These are phyloP conservation scores for Hypoxylon sp. DNA, from an alignment of 2,329 filamentous ascomycete genomes.

Conservation along the genomic window DNA sequence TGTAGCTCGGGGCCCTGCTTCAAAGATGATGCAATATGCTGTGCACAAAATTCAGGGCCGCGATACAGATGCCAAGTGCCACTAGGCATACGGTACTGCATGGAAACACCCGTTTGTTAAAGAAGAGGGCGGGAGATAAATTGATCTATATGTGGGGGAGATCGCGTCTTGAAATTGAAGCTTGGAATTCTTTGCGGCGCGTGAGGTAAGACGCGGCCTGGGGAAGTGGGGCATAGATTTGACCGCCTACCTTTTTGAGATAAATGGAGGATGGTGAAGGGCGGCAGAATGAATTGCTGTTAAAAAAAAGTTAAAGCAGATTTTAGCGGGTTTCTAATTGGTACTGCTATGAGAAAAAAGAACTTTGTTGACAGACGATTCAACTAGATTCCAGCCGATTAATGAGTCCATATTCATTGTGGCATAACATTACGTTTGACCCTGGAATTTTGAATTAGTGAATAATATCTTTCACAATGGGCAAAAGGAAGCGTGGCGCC, in stretches of 20 bases:
- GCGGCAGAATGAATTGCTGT: slow-evolving; percentile 19
- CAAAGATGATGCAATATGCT: too few relatives aligned
- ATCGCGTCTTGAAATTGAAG: neutral
- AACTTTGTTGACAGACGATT: neutral
- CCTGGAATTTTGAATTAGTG: neutral
- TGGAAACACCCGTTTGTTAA: too few relatives aligned
- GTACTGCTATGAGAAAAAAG: neutral
- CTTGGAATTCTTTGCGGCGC: neutral
- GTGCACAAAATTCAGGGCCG: too few relatives aligned
- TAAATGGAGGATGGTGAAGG: neutral
- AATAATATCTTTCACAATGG: slow-evolving; percentile 54
- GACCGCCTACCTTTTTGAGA: slow-evolving; percentile 30
- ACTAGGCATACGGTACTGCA: too few relatives aligned
- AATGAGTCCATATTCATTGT: neutral
- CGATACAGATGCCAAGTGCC: neutral
- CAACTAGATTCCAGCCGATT: neutral
- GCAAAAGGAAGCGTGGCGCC: slow-evolving; percentile 61
- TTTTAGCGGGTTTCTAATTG: neutral
- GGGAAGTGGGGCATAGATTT: neutral
- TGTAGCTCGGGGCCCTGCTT: too few relatives aligned
- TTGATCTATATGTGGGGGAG: neutral
- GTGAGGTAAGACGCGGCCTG: neutral
- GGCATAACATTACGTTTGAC: neutral
- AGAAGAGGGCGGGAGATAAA: too few relatives aligned
- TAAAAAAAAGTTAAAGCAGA: slow-evolving; percentile 2